Conservation (phyloP, 176 grass and related monocot species). For the Panicum miliaceum region DNA sequence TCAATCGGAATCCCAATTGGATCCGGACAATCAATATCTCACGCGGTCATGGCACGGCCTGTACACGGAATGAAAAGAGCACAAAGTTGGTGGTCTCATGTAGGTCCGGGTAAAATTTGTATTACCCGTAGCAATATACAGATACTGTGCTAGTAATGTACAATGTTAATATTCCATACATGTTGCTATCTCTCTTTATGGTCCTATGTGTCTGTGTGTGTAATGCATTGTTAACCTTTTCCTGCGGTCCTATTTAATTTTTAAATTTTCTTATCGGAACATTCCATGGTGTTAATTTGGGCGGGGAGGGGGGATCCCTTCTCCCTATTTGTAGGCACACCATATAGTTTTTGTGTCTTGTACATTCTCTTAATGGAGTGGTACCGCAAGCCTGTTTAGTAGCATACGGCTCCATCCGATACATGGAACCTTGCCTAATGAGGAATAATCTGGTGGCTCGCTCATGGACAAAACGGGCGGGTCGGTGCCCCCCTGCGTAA, state of each 20-base stretch:
- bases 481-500: neutral
- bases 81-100: too few relatives aligned
- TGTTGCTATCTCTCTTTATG: neutral
- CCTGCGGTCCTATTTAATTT: slow-evolving; percentile 3
- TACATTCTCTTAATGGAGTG: neutral
- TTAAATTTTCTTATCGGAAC: neutral
- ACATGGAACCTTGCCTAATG: slow-evolving; percentile 35
- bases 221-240: neutral
- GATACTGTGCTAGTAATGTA: too few relatives aligned
- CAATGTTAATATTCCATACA: neutral
- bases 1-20: too few relatives aligned
- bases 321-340: neutral
- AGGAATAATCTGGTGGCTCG: slow-evolving; percentile 30
- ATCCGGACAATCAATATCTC: too few relatives aligned
- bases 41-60: too few relatives aligned
- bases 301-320: slow-evolving; percentile 2
- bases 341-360: neutral
- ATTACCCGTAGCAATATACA: too few relatives aligned
- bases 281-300: slow-evolving; percentile 12
- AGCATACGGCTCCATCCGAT: slow-evolving; percentile 5
- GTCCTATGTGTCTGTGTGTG: neutral
- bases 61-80: too few relatives aligned
- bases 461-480: slow-evolving; percentile 27
- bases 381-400: slow-evolving; percentile 28
- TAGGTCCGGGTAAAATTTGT: too few relatives aligned